These are phyloP conservation scores for Apophysomyces ossiformis DNA, from an alignment of 371 early-diverging fungal species.

Conservation along the genomic window DNA sequence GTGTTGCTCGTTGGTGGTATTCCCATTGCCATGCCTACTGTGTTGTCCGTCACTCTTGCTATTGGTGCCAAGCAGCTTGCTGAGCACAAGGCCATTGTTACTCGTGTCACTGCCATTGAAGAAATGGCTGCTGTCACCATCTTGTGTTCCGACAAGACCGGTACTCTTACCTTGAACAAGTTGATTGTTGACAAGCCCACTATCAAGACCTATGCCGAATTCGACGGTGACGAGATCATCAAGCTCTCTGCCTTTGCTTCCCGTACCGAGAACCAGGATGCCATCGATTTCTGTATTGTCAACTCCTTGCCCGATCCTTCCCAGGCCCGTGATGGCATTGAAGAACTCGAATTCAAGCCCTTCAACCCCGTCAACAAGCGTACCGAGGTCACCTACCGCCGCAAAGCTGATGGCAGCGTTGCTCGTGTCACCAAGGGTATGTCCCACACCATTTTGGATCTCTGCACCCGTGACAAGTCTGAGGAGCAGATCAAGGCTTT, in stretches of 20 bases:
- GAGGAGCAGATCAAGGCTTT: conserved; percentile 46
- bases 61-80: conserved; percentile 91
- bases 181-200: conserved; percentile 68
- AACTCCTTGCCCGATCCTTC: conserved; percentile 57
- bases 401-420: conserved; percentile 57
- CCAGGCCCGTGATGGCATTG: conserved; percentile 65
- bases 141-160: conserved; percentile 94
- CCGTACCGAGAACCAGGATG: conserved; percentile 68
- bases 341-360: conserved; percentile 71
- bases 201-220: conserved; percentile 60
- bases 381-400: conserved; percentile 75
- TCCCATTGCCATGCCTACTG: conserved; percentile 78
- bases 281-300: conserved; percentile 71
- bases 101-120: conserved; percentile 83
- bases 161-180: conserved; percentile 91
- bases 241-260: conserved; percentile 65
- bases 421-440: conserved; percentile 71
- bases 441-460: conserved; percentile 68
- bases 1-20: conserved; percentile 78
- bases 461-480: conserved; percentile 65
- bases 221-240: conserved; percentile 57
- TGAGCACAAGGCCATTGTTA: conserved; percentile 86
- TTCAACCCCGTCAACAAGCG: conserved; percentile 87
- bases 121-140: conserved; percentile 88
- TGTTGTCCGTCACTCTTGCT: conserved; percentile 88